Evolutionary conservation across 305 asterid genomes (phyloP).

Genomic region (Fraxinus sp.): DNA sequence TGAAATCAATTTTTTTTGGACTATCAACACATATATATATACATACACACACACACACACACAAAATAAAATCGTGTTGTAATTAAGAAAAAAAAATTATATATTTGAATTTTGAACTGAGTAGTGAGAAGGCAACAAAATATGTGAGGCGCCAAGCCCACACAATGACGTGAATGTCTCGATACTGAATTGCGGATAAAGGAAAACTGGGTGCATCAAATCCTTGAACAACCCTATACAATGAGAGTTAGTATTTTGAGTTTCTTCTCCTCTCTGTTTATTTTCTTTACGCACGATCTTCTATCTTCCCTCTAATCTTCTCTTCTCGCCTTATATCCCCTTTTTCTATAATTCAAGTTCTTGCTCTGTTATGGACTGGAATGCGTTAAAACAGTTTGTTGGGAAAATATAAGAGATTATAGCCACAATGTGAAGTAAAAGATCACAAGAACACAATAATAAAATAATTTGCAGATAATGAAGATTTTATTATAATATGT

Average conservation of each 20-base stretch:
- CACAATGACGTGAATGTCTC: conserved; percentile 40
- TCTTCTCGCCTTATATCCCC: not conserved
- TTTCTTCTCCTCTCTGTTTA: not conserved
- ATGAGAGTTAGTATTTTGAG: not conserved
- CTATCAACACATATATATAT: not conserved
- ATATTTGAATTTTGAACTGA: not conserved
- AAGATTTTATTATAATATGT: too few relatives aligned
- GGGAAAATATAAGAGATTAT: too few relatives aligned
- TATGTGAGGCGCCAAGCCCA: conserved; percentile 53
- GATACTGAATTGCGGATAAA: not conserved
- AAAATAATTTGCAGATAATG: too few relatives aligned
- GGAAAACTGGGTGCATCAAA: not conserved
- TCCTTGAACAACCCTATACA: not conserved
- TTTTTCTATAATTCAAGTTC: not conserved
- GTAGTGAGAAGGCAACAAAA: conserved; percentile 42
- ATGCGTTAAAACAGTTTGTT: too few relatives aligned
- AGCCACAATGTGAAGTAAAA: too few relatives aligned
- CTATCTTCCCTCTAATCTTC: not conserved
- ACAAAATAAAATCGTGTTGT: not conserved
- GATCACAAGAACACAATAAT: too few relatives aligned
- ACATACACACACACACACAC: too few relatives aligned
- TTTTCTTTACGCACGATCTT: not conserved
- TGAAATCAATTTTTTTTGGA: not conserved
- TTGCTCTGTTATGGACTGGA: too few relatives aligned
- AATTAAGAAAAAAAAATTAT: not conserved